Evolutionary conservation across 176 grass and related monocot species (phyloP).

Genomic region (Hyparrhenia diplandra): DNA sequence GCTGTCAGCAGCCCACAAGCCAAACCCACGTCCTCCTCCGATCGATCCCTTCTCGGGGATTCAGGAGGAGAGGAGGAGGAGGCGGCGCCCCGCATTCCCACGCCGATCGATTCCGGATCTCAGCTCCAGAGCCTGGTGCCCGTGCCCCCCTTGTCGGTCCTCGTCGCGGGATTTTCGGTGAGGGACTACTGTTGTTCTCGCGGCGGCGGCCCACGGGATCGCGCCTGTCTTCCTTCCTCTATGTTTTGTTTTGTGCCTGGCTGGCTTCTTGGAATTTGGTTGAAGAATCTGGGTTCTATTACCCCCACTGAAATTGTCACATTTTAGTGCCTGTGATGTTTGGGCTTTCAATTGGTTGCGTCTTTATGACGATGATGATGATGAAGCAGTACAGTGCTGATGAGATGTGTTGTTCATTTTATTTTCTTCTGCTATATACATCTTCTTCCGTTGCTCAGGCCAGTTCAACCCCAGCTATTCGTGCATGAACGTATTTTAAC

Average conservation of each 20-base stretch:
- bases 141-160: neutral
- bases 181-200: neutral
- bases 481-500: neutral
- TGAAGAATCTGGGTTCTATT: neutral
- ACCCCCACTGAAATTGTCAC: neutral
- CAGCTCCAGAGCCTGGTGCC: neutral
- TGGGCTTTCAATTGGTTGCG: no score
- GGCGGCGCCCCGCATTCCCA: neutral
- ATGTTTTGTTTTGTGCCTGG: neutral
- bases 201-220: neutral
- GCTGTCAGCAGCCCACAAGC: neutral
- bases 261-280: neutral
- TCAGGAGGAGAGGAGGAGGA: neutral
- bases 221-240: neutral
- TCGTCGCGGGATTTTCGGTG: neutral
- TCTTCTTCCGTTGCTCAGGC: neutral
- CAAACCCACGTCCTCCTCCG: neutral
- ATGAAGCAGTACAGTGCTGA: no score
- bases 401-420: neutral
- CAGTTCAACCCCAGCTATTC: neutral
- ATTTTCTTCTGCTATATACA: neutral
- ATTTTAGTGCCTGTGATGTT: no score
- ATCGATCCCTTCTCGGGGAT: neutral
- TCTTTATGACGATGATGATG: no score
- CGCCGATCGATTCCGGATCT: neutral